These are phyloP conservation scores for Spergularia marina DNA, from an alignment of 148 eudicot genomes.

Conservation along the genomic window DNA sequence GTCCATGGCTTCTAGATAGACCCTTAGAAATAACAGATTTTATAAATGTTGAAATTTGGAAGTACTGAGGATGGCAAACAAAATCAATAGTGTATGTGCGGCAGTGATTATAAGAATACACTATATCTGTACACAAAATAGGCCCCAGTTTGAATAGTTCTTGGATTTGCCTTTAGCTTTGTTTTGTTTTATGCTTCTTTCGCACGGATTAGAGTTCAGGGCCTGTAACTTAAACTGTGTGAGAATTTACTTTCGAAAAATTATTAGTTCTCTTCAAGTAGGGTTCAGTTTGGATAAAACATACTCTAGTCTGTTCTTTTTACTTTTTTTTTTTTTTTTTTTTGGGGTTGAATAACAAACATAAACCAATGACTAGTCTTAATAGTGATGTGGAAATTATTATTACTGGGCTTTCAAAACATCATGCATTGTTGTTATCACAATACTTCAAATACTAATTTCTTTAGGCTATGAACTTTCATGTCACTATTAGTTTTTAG, in stretches of 20 bases:
- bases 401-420: too few relatives aligned
- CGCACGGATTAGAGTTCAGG: neutral
- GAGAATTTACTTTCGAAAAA: neutral
- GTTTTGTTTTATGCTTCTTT: neutral
- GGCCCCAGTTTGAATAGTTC: neutral
- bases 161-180: neutral
- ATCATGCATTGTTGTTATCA: too few relatives aligned
- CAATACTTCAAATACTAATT: too few relatives aligned
- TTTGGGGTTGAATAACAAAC: too few relatives aligned
- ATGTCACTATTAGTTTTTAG: too few relatives aligned
- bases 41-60: neutral
- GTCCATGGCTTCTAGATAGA: neutral
- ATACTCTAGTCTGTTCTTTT: too few relatives aligned
- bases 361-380: too few relatives aligned
- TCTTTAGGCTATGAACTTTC: too few relatives aligned
- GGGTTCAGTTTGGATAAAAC: neutral
- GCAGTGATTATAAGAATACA: neutral
- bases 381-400: too few relatives aligned
- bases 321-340: too few relatives aligned
- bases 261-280: neutral
- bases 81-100: neutral
- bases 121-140: neutral
- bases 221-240: neutral
- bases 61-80: constrained; percentile 1
- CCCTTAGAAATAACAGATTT: neutral